Conservation (phyloP, 768 basidiomycete species). For the Leccinum obscurum region DNA sequence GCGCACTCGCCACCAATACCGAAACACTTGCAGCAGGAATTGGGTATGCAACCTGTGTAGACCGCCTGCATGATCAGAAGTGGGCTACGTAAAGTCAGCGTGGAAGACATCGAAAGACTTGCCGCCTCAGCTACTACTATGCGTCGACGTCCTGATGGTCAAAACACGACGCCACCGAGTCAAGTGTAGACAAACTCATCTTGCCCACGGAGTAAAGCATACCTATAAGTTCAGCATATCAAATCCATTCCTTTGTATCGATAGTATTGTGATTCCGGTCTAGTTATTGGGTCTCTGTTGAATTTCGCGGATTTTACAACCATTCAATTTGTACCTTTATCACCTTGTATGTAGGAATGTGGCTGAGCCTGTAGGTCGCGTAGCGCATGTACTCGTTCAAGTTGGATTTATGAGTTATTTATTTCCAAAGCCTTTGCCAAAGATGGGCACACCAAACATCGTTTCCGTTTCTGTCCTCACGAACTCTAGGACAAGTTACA, state of each 20-base stretch:
- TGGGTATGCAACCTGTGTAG: neutral
- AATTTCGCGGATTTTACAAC: neutral
- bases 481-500: neutral
- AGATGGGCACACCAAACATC: slow-evolving; percentile 23
- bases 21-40: neutral
- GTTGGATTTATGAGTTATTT: slow-evolving; percentile 20
- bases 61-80: neutral
- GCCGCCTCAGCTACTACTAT: slow-evolving; percentile 10
- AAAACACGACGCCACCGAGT: neutral
- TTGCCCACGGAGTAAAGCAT: neutral
- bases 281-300: neutral
- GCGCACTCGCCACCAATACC: neutral
- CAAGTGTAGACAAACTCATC: neutral
- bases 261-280: neutral
- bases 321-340: slow-evolving; percentile 1
- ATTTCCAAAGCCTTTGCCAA: slow-evolving; percentile 28
- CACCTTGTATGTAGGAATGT: neutral
- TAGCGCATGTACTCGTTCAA: too few relatives aligned
- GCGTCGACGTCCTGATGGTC: neutral
- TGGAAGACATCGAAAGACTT: slow-evolving; percentile 18
- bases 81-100: slow-evolving; percentile 5
- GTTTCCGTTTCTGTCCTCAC: slow-evolving; percentile 16
- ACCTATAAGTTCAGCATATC: neutral
- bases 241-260: neutral
- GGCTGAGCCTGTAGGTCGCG: too few relatives aligned